Base-by-base conservation (phyloP, 2,329 filamentous ascomycete species). In the Aschersonia sp. region DNA sequence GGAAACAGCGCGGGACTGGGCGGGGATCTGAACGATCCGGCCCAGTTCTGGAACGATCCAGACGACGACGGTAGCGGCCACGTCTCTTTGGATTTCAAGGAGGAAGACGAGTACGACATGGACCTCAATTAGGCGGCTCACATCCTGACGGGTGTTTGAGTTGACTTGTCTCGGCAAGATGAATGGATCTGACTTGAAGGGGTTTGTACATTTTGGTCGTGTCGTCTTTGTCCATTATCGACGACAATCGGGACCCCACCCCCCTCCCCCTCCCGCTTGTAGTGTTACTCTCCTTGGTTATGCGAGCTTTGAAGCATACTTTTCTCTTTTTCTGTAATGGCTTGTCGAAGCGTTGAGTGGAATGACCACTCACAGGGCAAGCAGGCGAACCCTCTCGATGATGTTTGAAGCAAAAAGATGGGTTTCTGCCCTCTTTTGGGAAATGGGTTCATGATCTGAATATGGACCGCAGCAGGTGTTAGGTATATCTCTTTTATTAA, bases 51-150 rank as follows among this genome's bases (percentile, higher is more conserved):
- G 70, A 77, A 79, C 47, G 80, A 82, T 43, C 79, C 77, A 51
- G 82, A 84, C 59, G 85, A 84, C 59, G 84, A 85, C 47, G 81
- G 75, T 51, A 86, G 79, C 59, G 82, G 82, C 48, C 76, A 80
- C 43, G 73, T 72, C 30, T 69, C 72, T 5, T 72, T 86, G 59
- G 82, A 83, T 61, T 87, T 96, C 68, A 95, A 95, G 65, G 89
- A 95, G 63, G 89, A 96, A 66, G 89, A 96, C 56, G 89, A 95
- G 67, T 94, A 85, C 59, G 80, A 80, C 59, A 94, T 94, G 85
- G 86, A 92, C 54, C 65, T 80, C 54, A 75, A 68, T 31, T 61
- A 63, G 41, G 44, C 43, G 43, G 47, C 45, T 54, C 53, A 43
- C 46, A 48, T 54, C 52, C 45, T 52, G 46, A 54, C 52, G 51